Percentiles rank a stretch among this genome's conserved stretches.
These are phyloP conservation scores for Coprinopsis cinerea DNA, from an alignment of 768 basidiomycete species.

Conservation along the genomic window DNA sequence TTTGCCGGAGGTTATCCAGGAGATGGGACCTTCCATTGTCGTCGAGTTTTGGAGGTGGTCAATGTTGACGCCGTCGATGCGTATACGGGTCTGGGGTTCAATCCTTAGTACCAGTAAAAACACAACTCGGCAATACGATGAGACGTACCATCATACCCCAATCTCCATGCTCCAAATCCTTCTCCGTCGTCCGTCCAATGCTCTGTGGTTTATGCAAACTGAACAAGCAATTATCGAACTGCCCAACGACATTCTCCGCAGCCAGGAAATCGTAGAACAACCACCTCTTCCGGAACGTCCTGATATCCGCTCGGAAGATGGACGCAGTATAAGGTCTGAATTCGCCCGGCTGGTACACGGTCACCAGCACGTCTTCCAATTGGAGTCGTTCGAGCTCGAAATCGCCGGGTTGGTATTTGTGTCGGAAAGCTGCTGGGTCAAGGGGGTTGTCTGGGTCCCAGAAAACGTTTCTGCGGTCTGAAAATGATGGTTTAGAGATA, in stretches of 20 bases:
- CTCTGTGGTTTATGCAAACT: conserved; percentile 95
- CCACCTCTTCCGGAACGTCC: conserved; percentile 85
- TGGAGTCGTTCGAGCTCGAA: conserved; percentile 89
- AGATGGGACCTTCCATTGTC: conserved; percentile 82
- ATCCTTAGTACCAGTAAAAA: background rate
- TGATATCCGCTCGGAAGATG: conserved; percentile 89
- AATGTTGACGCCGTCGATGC: conserved; percentile 94
- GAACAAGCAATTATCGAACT: conserved; percentile 96
- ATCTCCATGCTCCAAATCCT: conserved; percentile 74
- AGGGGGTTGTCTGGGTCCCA: conserved; percentile 83
- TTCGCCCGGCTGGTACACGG: conserved; percentile 87
- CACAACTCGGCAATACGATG: background rate
- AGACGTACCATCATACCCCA: conserved; percentile 82
- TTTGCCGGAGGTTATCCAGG: conserved; percentile 97
- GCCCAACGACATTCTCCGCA: conserved; percentile 96
- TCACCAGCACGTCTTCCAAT: conserved; percentile 89
- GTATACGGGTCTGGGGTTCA: conserved; percentile 71
- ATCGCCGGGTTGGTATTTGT: conserved; percentile 68
- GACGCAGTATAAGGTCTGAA: conserved; percentile 91
- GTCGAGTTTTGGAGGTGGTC: conserved; percentile 89
- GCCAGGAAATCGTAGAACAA: conserved; percentile 89
- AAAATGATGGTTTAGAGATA: conserved; percentile 4
- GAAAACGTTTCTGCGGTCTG: conserved; percentile 82
- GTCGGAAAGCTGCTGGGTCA: conserved; percentile 78
- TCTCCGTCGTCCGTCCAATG: conserved; percentile 84